Conservation (phyloP, 805 yeast species). For the Ogataea pignaliae region DNA sequence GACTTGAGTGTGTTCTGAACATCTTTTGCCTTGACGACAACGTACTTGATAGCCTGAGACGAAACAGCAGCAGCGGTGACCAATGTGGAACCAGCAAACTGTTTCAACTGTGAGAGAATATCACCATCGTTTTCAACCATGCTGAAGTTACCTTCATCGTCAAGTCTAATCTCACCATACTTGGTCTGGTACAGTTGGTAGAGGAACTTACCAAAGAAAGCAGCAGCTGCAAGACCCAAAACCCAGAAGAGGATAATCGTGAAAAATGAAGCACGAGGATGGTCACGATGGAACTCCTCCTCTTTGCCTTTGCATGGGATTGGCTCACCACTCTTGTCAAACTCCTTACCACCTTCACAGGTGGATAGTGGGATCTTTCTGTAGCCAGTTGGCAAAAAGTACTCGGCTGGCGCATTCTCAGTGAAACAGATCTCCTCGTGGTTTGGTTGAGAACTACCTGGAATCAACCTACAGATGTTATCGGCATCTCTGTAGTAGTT, state of each 20-base stretch:
- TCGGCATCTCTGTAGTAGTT: slow-evolving; percentile 63
- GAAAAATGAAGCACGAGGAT: slow-evolving; percentile 47
- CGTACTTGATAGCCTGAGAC: slow-evolving; percentile 12
- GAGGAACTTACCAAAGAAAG: slow-evolving; percentile 34
- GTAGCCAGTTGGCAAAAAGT: slow-evolving; percentile 82
- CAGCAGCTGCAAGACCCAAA: slow-evolving; percentile 52
- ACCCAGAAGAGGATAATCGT: slow-evolving; percentile 37
- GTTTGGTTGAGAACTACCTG: slow-evolving; percentile 65
- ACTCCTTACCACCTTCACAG: slow-evolving; percentile 70
- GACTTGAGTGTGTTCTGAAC: slow-evolving; percentile 4
- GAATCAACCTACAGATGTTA: slow-evolving; percentile 74
- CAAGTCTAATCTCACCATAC: slow-evolving; percentile 78
- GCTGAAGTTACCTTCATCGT: slow-evolving; percentile 48
- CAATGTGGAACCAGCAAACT: slow-evolving; percentile 21
- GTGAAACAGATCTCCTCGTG: slow-evolving; percentile 53
- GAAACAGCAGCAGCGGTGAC: slow-evolving; percentile 31
- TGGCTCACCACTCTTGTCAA: slow-evolving; percentile 51
- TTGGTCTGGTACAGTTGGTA: slow-evolving; percentile 31
- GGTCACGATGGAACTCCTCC: slow-evolving; percentile 52
- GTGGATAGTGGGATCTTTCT: slow-evolving; percentile 77
- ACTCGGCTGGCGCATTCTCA: slow-evolving; percentile 58
- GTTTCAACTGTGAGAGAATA: slow-evolving; percentile 16
- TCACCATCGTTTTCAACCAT: slow-evolving; percentile 29
- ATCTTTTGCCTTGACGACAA: slow-evolving; percentile 6
- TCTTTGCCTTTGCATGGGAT: slow-evolving; percentile 84